Evolutionary conservation across 1,284 basidiomycete species (phyloP).

Genomic region (Heterobasidion occidentale): DNA sequence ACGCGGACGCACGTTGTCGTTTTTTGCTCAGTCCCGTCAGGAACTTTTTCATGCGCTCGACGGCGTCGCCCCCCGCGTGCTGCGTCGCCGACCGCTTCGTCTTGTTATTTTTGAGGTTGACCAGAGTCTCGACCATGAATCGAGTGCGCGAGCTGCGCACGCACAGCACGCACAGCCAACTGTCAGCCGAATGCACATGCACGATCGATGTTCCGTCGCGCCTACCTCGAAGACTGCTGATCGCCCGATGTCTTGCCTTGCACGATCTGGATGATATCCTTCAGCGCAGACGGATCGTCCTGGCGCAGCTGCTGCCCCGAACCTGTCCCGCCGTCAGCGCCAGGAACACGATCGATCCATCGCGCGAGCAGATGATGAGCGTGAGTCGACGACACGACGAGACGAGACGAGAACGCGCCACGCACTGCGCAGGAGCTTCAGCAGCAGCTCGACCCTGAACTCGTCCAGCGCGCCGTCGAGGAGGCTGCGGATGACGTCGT

Average conservation of each 20-base stretch:
- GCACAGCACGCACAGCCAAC: not conserved
- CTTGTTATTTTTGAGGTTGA: conserved; percentile 89
- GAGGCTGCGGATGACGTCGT: conserved; percentile 82
- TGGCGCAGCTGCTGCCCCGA: conserved; percentile 84
- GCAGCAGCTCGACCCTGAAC: conserved; percentile 78
- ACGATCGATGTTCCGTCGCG: conserved; percentile 1
- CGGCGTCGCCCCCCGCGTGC: conserved; percentile 63
- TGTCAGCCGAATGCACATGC: not conserved
- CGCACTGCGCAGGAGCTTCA: conserved; percentile 83
- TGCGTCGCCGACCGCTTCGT: conserved; percentile 55
- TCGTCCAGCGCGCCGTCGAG: conserved; percentile 66
- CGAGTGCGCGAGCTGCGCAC: conserved; percentile 67
- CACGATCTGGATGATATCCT: conserved; percentile 80
- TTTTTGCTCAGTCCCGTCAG: conserved; percentile 70
- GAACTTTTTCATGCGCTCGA: conserved; percentile 82
- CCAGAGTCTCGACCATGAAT: conserved; percentile 91
- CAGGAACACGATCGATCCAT: not conserved
- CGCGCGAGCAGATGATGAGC: not conserved
- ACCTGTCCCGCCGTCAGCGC: conserved; percentile 34
- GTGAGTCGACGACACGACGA: not conserved
- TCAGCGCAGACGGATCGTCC: conserved; percentile 79
- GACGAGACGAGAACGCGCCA: conserved; percentile 8
- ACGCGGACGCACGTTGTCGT: conserved; percentile 46
- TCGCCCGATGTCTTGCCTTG: conserved; percentile 62
- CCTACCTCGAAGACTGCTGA: conserved; percentile 52